These are phyloP conservation scores for Ceratobasidium sp. DNA, from an alignment of 1,284 basidiomycete genomes.

Conservation along the genomic window DNA sequence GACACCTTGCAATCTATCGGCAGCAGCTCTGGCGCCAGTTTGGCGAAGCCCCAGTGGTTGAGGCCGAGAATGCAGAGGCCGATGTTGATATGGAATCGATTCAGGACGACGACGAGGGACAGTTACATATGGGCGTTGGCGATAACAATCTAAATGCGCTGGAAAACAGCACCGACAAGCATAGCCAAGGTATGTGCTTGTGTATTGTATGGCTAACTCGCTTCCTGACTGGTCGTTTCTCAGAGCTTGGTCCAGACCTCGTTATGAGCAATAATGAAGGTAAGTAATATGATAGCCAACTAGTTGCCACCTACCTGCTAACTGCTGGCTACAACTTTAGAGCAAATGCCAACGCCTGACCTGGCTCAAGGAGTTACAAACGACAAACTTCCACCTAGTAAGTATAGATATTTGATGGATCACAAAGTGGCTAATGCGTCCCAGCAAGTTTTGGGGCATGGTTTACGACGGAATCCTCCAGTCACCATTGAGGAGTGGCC, in stretches of 20 bases:
- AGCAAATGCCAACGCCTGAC: neutral
- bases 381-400: neutral
- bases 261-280: neutral
- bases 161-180: neutral
- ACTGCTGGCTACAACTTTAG: neutral
- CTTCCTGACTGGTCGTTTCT: no score
- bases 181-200: no score
- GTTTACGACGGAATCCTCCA: slow-evolving; percentile 5
- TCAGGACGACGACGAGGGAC: no score
- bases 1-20: neutral
- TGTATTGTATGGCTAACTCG: no score
- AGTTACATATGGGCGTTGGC: no score
- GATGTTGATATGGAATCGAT: no score
- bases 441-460: neutral
- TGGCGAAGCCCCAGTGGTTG: neutral
- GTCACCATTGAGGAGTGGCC: slow-evolving; percentile 10
- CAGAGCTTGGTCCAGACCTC: no score
- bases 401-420: neutral
- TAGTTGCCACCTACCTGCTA: neutral
- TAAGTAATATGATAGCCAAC: neutral
- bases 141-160: neutral
- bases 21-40: neutral
- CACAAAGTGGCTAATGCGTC: neutral
- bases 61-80: neutral
- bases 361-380: neutral